These are phyloP conservation scores for Fusarium bactridioides DNA, from an alignment of 2,329 filamentous ascomycete genomes.

Conservation along the genomic window DNA sequence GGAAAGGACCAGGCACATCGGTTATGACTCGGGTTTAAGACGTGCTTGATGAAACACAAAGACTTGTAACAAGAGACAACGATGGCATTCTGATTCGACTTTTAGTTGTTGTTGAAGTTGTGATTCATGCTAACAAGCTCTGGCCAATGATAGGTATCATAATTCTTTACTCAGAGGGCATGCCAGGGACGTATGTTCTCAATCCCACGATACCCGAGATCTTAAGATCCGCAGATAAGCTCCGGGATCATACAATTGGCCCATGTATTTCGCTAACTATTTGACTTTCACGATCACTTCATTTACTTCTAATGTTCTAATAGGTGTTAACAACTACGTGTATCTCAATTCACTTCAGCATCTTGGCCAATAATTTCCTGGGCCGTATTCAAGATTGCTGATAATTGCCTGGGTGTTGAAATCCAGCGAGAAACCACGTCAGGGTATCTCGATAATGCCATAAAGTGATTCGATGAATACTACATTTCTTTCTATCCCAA, in stretches of 20 bases:
- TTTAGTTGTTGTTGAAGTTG: accelerated
- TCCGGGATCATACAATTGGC: background rate
- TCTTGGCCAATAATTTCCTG: accelerated
- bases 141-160: accelerated
- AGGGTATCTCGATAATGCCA: background rate
- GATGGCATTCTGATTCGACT: background rate
- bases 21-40: constrained; percentile 1
- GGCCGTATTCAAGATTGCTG: background rate
- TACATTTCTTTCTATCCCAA: too few species aligned
- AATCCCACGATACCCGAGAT: background rate
- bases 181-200: too few species aligned
- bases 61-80: background rate
- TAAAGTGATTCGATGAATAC: background rate
- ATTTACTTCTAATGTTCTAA: background rate
- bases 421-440: accelerated
- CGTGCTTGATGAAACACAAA: accelerated
- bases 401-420: accelerated
- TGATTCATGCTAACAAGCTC: accelerated
- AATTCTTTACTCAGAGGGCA: accelerated
- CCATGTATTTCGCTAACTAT: background rate
- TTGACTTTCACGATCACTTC: background rate
- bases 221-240: background rate
- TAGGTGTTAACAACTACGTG: accelerated
- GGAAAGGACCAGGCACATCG: background rate
- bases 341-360: accelerated